These are phyloP conservation scores for Spergularia azorica DNA, from an alignment of 179 eudicot genomes.

Conservation along the genomic window DNA sequence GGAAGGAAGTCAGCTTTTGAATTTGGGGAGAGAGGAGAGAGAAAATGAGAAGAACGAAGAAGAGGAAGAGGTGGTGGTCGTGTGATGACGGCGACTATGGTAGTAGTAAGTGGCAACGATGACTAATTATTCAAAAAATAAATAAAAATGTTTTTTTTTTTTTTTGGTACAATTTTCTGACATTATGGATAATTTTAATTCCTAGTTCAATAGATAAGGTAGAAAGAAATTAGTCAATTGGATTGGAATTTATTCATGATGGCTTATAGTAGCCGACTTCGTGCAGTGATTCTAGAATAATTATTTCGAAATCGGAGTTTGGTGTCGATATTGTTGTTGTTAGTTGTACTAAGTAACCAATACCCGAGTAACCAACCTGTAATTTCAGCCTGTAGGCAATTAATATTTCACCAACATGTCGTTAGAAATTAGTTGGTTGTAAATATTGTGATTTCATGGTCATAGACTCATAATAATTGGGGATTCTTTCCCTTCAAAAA, in stretches of 20 bases:
- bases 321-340: too few species aligned
- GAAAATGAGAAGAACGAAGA: not conserved
- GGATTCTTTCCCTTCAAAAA: too few species aligned
- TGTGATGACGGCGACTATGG: conserved; percentile 15
- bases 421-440: too few species aligned
- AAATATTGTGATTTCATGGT: too few species aligned
- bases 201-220: not conserved
- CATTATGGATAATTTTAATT: not conserved
- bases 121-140: not conserved
- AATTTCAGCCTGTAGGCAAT: too few species aligned
- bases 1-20: conserved; percentile 30
- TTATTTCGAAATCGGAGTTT: too few species aligned
- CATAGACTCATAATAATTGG: too few species aligned
- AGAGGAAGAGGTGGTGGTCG: not conserved
- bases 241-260: not conserved
- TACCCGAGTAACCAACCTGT: too few species aligned
- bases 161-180: not conserved
- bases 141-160: not conserved
- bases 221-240: not conserved
- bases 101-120: conserved; percentile 16
- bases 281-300: too few species aligned
- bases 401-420: too few species aligned
- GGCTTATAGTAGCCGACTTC: not conserved
- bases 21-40: conserved; percentile 19
- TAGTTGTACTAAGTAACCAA: too few species aligned